Evolutionary conservation across 345 rosid species (phyloP).

Genomic region (Carallia pectinifolia): DNA sequence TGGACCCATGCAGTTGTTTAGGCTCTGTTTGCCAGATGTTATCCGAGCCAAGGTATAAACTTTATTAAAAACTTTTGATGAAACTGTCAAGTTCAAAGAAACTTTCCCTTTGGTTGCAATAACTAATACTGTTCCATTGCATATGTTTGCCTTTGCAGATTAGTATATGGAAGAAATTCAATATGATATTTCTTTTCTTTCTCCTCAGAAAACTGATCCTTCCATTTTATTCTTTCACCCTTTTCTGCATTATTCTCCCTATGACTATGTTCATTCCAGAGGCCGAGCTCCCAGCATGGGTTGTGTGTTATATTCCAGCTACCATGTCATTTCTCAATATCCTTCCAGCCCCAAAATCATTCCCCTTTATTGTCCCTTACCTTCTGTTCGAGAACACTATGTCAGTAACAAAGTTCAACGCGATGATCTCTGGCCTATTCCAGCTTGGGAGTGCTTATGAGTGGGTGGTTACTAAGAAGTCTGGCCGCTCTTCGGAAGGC

Average conservation of each 20-base stretch:
- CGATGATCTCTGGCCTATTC: conserved; percentile 91
- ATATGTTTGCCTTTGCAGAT: conserved; percentile 52
- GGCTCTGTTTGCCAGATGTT: conserved; percentile 77
- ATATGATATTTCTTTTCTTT: conserved; percentile 89
- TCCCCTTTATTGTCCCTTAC: conserved; percentile 94
- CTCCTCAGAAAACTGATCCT: conserved; percentile 78
- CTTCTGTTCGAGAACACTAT: conserved; percentile 95
- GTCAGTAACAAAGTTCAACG: conserved; percentile 96
- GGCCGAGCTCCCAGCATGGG: conserved; percentile 90
- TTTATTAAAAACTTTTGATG: not conserved
- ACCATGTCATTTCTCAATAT: conserved; percentile 94
- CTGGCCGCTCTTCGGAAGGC: conserved; percentile 92
- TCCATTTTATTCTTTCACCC: conserved; percentile 93
- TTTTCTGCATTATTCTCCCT: conserved; percentile 88
- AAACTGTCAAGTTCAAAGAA: not conserved
- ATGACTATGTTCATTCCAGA: conserved; percentile 97
- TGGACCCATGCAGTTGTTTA: conserved; percentile 95
- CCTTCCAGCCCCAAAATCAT: conserved; percentile 88
- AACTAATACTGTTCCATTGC: conserved; percentile 7
- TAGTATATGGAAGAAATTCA: conserved; percentile 75
- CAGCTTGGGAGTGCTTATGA: conserved; percentile 96
- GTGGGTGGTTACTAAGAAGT: conserved; percentile 95
- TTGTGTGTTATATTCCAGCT: conserved; percentile 93
- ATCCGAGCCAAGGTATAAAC: conserved; percentile 66
- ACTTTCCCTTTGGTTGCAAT: not conserved